Evolutionary conservation across 1,284 basidiomycete genomes (phyloP), one percentile per base, ranked within the genome.

Genomic region (Puccinia horiana): DNA sequence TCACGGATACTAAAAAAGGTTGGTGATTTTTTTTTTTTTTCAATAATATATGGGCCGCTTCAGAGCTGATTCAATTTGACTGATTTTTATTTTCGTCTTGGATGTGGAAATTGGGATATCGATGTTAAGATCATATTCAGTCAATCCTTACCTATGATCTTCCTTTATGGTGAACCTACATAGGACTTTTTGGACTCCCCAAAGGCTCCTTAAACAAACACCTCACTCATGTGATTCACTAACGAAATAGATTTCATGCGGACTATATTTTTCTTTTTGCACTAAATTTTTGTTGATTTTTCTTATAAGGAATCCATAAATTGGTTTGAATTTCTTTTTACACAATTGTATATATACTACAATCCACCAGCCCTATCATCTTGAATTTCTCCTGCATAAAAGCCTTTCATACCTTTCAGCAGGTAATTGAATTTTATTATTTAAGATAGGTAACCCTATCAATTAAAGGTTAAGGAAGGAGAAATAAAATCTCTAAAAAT

Each of bases 61-160:
- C 23, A 5, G 8, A 20, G 52, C 52, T 54, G 20, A 20, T 16
- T 54, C 20, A 20, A 20, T 54, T 54, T 54, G 44, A 16, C 44
- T 47, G 44, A 47, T 47, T 54, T 16, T 54, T 54, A 6, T n/a
- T n/a, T 54, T 54, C 23, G 11, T 9, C 14, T 54, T 47, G 44
- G 9, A 47, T 47, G 16, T 47, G 8, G 9, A 47, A 8, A 47
- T 8, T 16, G 44, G 61, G 35, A 37, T 26, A 63, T 63, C 29
- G 61, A 35, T 63, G 9, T 35, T 63, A 16, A 63, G 61, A 63
- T 5, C 61, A 37, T 20, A 63, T 65, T 23, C 63, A 65, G 16
- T 65, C 63, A 42, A 65, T 65, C 23, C 40, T 65, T 32, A 65
- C 63, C 32, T 65, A 65, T 20, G 20, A 65, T 42, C 63, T 65